Evolutionary conservation across 1,139 yeast genomes (phyloP).

Genomic region (Yamadazyma blattariae): DNA sequence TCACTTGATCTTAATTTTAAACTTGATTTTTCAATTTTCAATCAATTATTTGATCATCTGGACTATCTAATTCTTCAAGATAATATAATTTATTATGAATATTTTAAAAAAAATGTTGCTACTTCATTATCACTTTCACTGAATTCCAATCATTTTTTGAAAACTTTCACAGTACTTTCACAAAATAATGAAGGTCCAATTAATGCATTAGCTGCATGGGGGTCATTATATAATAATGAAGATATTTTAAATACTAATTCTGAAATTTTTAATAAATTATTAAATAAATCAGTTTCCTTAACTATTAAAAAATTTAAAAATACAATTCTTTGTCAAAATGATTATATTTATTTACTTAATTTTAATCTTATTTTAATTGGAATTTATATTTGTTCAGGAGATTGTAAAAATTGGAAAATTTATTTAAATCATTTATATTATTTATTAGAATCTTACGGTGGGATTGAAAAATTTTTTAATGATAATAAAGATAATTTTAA

Average conservation of each 20-base stretch:
- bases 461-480: slow-evolving; percentile 27
- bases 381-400: slow-evolving; percentile 37
- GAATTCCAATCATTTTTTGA: slow-evolving; percentile 37
- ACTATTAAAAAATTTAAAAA: not conserved
- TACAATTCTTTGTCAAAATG: slow-evolving; percentile 1
- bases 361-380: slow-evolving; percentile 19
- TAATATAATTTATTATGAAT: not conserved
- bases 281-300: slow-evolving; percentile 14
- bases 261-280: slow-evolving; percentile 9
- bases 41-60: no score
- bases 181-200: slow-evolving; percentile 35
- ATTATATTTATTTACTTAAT: slow-evolving; percentile 20
- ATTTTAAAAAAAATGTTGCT: slow-evolving; percentile 1
- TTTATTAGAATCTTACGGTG: slow-evolving; percentile 48
- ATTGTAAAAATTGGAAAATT: slow-evolving; percentile 35
- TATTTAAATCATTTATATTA: slow-evolving; percentile 24
- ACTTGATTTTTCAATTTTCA: no score
- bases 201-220: slow-evolving; percentile 47
- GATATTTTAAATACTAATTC: slow-evolving; percentile 1
- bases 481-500: slow-evolving; percentile 17
- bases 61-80: no score
- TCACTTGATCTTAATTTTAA: no score
- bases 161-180: slow-evolving; percentile 29
- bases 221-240: slow-evolving; percentile 18
- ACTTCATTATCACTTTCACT: not conserved